phyloP scores from a whole-genome alignment of 208 protist genomes.

The Naegleria fowleri region DNA sequence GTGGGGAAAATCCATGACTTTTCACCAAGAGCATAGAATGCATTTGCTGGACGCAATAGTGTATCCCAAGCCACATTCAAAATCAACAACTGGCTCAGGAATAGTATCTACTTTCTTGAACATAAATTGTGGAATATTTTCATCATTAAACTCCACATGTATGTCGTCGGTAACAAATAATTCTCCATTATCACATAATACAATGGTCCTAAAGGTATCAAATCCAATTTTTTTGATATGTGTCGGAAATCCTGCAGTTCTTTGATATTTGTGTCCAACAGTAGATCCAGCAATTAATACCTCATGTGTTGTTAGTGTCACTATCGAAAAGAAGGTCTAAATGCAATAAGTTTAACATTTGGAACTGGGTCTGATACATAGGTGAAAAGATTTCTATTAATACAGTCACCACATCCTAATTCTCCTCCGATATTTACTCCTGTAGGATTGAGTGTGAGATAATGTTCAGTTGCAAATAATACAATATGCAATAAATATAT shows the following conservation, averaged over 20 bases:
- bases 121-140: background rate
- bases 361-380: background rate
- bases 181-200: background rate
- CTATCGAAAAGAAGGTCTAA: background rate
- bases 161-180: background rate
- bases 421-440: background rate
- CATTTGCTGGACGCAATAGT: background rate
- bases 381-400: background rate
- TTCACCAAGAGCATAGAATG: background rate
- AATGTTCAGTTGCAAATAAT: too few species aligned
- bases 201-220: background rate
- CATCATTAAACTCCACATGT: background rate
- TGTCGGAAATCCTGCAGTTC: background rate
- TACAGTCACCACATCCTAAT: background rate
- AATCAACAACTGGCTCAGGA: background rate
- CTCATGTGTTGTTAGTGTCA: background rate
- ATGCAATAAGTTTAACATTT: background rate
- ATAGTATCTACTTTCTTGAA: background rate
- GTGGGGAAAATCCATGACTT: background rate
- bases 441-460: too few species aligned
- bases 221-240: background rate
- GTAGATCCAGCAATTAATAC: background rate
- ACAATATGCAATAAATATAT: too few species aligned
- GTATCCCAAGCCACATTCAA: background rate
- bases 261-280: background rate